A percentile compares a stretch with the other conserved stretches of the same genome.
phyloP scores from a whole-genome alignment of 306 rosid genomes.

The Mimosa pudica region DNA sequence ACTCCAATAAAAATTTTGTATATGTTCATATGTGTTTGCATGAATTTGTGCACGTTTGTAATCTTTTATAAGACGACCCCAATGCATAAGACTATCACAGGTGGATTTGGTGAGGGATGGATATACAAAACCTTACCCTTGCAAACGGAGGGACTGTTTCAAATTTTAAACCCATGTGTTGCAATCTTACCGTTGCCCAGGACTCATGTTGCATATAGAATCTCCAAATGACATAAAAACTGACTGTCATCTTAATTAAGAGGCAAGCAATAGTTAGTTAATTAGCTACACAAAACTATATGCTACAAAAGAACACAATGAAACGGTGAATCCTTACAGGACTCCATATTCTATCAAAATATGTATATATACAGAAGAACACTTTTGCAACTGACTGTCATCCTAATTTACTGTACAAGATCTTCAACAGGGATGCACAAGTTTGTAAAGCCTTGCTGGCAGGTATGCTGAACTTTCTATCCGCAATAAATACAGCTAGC shows the following conservation, averaged over 20 bases:
- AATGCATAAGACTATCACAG: too few species aligned
- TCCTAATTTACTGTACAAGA: conserved; percentile 47
- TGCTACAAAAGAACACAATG: conserved; percentile 30
- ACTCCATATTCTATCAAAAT: conserved; percentile 27
- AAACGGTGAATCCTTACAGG: conserved; percentile 23
- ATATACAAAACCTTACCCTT: too few species aligned
- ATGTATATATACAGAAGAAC: neutral
- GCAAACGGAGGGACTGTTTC: too few species aligned
- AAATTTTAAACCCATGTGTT: too few species aligned
- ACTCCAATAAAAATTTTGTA: too few species aligned
- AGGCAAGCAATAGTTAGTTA: neutral
- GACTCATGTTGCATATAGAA: too few species aligned
- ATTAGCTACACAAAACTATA: conserved; percentile 3
- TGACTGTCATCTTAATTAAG: neutral
- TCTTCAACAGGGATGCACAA: conserved; percentile 34
- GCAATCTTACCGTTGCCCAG: too few species aligned
- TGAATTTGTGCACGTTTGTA: neutral
- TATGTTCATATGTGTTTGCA: too few species aligned
- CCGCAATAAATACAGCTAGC: conserved; percentile 25
- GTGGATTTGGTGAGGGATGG: too few species aligned
- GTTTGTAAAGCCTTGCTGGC: conserved; percentile 26
- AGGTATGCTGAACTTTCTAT: conserved; percentile 33
- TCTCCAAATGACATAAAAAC: conserved; percentile 14
- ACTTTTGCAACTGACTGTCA: conserved; percentile 27
- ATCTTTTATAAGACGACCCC: neutral